Conservation (phyloP, 352 stramenopile genomes). For the Thalassiosira mediterranea region DNA sequence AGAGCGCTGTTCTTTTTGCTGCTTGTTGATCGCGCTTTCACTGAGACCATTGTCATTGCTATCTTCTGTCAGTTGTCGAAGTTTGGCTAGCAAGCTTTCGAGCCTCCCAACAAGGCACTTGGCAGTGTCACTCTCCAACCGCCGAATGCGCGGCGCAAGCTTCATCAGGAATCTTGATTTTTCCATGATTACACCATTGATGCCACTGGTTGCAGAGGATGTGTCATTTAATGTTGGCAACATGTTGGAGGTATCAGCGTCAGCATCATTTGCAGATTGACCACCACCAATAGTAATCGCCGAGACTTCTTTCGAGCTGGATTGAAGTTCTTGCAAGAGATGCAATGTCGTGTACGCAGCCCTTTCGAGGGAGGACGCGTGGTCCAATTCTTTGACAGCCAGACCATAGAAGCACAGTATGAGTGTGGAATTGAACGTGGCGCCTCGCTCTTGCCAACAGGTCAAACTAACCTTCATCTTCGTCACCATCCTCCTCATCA, state of each 20-base stretch:
- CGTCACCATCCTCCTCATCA: constrained; percentile 30
- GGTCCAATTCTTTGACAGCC: constrained; percentile 35
- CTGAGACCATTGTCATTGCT: constrained; percentile 4
- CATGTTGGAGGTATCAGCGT: constrained; percentile 15
- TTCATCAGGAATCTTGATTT: constrained; percentile 79
- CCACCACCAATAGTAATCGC: constrained; percentile 29
- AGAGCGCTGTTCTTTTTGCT: constrained; percentile 14
- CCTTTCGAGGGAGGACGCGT: constrained; percentile 68
- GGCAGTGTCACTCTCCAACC: constrained; percentile 70
- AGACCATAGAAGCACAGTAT: not conserved
- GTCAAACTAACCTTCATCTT: constrained; percentile 17
- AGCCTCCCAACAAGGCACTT: constrained; percentile 55
- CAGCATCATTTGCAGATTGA: not conserved
- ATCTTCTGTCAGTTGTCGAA: constrained; percentile 46
- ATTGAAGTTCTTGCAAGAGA: constrained; percentile 71
- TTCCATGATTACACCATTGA: constrained; percentile 59
- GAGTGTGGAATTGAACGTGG: constrained; percentile 9
- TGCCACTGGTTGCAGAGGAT: constrained; percentile 31
- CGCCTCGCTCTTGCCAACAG: not conserved
- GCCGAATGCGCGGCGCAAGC: constrained; percentile 75
- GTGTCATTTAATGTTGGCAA: constrained; percentile 31
- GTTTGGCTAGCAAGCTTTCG: constrained; percentile 58
- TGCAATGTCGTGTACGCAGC: constrained; percentile 69
- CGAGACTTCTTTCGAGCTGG: constrained; percentile 58
- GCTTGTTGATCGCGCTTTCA: not conserved